phyloP scores from a whole-genome alignment of 2,329 filamentous ascomycete species.

The Hymenoscyphus linearis region DNA sequence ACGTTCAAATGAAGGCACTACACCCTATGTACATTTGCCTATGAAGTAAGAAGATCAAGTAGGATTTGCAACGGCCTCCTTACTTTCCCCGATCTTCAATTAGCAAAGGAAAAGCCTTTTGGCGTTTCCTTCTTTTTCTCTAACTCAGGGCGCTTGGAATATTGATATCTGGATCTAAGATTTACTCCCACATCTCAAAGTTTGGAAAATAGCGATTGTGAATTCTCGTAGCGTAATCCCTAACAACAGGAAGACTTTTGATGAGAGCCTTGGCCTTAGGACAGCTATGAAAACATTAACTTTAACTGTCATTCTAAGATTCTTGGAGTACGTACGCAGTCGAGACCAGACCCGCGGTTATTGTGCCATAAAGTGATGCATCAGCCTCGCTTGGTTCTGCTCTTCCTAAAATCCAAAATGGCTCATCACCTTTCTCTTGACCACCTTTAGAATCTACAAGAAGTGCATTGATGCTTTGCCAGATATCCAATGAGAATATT shows the following conservation, averaged over 20 bases:
- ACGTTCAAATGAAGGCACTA: no score
- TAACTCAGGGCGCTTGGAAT: no score
- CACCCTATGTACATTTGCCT: no score
- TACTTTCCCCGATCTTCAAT: no score
- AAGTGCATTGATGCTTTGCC: slow-evolving; percentile 45
- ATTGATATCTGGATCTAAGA: neutral
- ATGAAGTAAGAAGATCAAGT: no score
- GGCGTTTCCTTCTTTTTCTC: no score
- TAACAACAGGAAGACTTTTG: slow-evolving; percentile 40
- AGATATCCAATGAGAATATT: slow-evolving; percentile 44
- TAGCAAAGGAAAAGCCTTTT: no score
- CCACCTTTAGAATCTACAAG: slow-evolving; percentile 36
- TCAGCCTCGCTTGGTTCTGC: slow-evolving; percentile 52
- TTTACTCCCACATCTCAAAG: slow-evolving; percentile 35
- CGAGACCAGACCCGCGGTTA: slow-evolving; percentile 46
- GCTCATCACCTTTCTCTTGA: slow-evolving; percentile 24
- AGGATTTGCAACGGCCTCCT: no score
- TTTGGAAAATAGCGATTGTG: slow-evolving; percentile 53
- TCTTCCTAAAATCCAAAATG: slow-evolving; percentile 55
- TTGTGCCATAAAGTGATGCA: slow-evolving; percentile 51
- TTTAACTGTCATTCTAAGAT: neutral
- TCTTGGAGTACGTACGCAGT: slow-evolving; percentile 42
- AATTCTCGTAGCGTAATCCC: slow-evolving; percentile 53
- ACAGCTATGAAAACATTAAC: slow-evolving; percentile 31
- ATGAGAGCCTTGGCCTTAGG: slow-evolving; percentile 44